Evolutionary conservation across 208 protist species (phyloP).

Genomic region (Acanthamoeba divionensis): DNA sequence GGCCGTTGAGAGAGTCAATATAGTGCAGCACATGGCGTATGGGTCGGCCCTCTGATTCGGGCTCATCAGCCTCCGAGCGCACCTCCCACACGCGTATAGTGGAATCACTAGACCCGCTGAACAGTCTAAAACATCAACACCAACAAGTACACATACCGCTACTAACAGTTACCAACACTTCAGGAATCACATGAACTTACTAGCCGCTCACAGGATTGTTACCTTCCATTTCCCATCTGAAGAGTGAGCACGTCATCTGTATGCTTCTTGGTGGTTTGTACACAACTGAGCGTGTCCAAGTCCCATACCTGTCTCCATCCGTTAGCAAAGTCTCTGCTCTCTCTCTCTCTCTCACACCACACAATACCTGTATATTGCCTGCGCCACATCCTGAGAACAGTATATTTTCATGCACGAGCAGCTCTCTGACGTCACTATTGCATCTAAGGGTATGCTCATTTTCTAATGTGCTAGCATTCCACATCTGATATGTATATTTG

Average conservation of each 20-base stretch:
- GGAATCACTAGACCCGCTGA: conserved; percentile 5
- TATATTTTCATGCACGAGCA: not conserved
- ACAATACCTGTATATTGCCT: conserved; percentile 13
- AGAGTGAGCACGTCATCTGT: conserved; percentile 12
- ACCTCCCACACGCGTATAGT: conserved; percentile 13
- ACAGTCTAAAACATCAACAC: not conserved
- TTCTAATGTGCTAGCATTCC: not conserved
- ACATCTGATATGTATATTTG: not conserved
- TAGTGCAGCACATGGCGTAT: not conserved
- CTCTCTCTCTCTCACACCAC: not conserved
- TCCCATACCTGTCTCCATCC: not conserved
- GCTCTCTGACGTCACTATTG: conserved; percentile 7
- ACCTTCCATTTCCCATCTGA: not conserved
- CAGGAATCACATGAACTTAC: too few species aligned
- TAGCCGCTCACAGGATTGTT: too few species aligned
- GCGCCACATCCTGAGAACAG: not conserved
- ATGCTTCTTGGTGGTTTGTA: conserved; percentile 18
- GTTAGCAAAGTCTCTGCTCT: not conserved
- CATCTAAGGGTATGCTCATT: conserved; percentile 23
- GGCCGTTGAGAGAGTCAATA: not conserved
- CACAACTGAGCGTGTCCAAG: not conserved
- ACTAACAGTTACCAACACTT: too few species aligned
- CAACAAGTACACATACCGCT: too few species aligned
- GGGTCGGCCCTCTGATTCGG: not conserved
- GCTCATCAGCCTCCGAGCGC: not conserved